phyloP scores from a whole-genome alignment of 164 flowering plant genomes.

The Kalanchoe fedtschenkoi region DNA sequence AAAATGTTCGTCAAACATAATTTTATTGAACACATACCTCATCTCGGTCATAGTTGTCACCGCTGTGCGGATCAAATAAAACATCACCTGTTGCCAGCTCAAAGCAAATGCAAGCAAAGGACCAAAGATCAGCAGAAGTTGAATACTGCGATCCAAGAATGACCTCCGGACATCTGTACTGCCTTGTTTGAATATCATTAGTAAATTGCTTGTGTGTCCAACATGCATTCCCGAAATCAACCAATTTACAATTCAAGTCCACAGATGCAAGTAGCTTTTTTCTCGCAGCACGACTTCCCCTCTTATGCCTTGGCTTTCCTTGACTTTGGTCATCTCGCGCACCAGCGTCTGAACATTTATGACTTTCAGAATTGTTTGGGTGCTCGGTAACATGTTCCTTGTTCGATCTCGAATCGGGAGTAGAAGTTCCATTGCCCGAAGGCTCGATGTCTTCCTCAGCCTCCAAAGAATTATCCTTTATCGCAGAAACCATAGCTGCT shows the following conservation, averaged over 20 bases:
- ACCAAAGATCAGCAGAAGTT: conserved; percentile 67
- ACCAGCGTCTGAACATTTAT: conserved; percentile 8
- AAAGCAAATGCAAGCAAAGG: conserved; percentile 72
- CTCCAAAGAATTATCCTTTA: not conserved
- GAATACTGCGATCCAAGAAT: conserved; percentile 64
- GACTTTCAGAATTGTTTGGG: not conserved
- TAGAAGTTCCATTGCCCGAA: not conserved
- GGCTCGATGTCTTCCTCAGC: not conserved
- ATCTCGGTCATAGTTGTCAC: conserved; percentile 60
- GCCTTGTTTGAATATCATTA: conserved; percentile 51
- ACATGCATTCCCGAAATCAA: conserved; percentile 76
- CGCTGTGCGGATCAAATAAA: conserved; percentile 66
- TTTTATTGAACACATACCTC: conserved; percentile 30
- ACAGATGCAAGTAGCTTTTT: conserved; percentile 40
- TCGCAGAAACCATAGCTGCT: not conserved
- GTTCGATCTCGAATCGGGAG: not conserved
- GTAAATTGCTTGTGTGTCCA: conserved; percentile 68
- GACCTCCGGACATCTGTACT: conserved; percentile 33
- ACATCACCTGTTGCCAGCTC: conserved; percentile 78
- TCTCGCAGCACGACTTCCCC: conserved; percentile 39
- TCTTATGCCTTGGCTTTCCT: conserved; percentile 23
- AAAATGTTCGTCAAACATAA: not conserved
- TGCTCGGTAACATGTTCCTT: not conserved
- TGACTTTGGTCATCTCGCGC: conserved; percentile 13
- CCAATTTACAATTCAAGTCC: conserved; percentile 54